Evolutionary conservation across 2,329 filamentous ascomycete species (phyloP).

Genomic region (Calonectria pseudoreteaudii): DNA sequence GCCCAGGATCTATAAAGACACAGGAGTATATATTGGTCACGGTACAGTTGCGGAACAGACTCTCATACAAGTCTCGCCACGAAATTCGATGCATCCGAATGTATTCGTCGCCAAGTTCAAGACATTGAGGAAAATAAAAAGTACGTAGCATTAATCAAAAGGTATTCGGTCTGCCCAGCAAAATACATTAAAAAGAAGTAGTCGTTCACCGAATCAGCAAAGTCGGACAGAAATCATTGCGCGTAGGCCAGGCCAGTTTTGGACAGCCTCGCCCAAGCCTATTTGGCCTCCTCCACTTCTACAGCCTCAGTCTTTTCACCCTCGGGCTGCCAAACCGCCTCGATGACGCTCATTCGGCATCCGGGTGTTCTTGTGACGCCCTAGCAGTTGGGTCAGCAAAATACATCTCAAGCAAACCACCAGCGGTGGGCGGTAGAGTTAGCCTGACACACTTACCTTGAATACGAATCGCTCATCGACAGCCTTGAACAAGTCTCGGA

Average conservation of each 20-base stretch:
- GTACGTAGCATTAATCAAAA: neutral
- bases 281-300: constrained; percentile 3
- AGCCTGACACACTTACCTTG: constrained; percentile 41
- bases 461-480: constrained; percentile 58
- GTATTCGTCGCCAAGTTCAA: neutral
- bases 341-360: constrained; percentile 61
- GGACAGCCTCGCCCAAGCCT: neutral
- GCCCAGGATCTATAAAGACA: neutral
- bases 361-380: constrained; percentile 54
- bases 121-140: neutral
- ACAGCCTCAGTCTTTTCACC: neutral
- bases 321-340: constrained; percentile 59
- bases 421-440: rapidly evolving
- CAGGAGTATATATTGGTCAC: neutral
- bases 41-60: neutral
- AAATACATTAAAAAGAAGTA: neutral
- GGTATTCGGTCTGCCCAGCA: neutral
- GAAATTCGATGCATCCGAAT: neutral
- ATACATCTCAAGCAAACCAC: too few species aligned
- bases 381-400: constrained; percentile 39
- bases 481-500: constrained; percentile 56
- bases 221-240: neutral
- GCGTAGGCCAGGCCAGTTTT: neutral
- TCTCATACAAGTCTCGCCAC: neutral
- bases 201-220: neutral